Conservation (phyloP, 352 stramenopile species). For the Hyaloperonospora arabidopsidis region DNA sequence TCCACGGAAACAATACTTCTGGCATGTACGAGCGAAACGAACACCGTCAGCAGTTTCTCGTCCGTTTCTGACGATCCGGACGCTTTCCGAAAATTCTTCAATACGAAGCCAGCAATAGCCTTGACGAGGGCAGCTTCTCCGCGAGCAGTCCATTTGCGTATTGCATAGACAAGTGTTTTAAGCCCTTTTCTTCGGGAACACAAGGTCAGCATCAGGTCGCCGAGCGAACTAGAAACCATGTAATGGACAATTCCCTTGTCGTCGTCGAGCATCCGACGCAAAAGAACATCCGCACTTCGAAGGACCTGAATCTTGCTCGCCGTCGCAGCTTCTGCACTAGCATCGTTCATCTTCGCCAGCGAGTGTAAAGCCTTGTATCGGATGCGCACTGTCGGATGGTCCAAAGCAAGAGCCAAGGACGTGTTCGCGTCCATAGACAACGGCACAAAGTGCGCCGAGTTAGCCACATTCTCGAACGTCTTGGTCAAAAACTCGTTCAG, state of each 20-base stretch:
- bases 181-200: slow-evolving; percentile 48
- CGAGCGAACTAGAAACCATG: slow-evolving; percentile 41
- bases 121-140: slow-evolving; percentile 29
- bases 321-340: slow-evolving; percentile 10
- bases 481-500: slow-evolving; percentile 53
- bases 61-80: slow-evolving; percentile 27
- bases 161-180: slow-evolving; percentile 38
- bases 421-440: slow-evolving; percentile 54
- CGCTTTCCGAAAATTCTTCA: slow-evolving; percentile 43
- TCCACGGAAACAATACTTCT: slow-evolving; percentile 27
- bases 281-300: slow-evolving; percentile 42
- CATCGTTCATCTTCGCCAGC: slow-evolving; percentile 50
- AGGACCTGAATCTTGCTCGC: slow-evolving; percentile 32
- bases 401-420: slow-evolving; percentile 64
- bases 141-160: slow-evolving; percentile 42
- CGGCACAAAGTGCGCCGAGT: slow-evolving; percentile 73
- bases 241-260: slow-evolving; percentile 59
- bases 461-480: slow-evolving; percentile 64
- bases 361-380: slow-evolving; percentile 67
- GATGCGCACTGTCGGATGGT: slow-evolving; percentile 67
- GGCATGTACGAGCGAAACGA: slow-evolving; percentile 42
- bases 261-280: slow-evolving; percentile 73
- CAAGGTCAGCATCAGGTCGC: slow-evolving; percentile 48
- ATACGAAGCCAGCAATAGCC: slow-evolving; percentile 39
- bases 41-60: slow-evolving; percentile 51